Percentiles rank a stretch among this genome's conserved stretches.
Conservation (phyloP, 75 land plant species). For the Selaginella tamariscina region DNA sequence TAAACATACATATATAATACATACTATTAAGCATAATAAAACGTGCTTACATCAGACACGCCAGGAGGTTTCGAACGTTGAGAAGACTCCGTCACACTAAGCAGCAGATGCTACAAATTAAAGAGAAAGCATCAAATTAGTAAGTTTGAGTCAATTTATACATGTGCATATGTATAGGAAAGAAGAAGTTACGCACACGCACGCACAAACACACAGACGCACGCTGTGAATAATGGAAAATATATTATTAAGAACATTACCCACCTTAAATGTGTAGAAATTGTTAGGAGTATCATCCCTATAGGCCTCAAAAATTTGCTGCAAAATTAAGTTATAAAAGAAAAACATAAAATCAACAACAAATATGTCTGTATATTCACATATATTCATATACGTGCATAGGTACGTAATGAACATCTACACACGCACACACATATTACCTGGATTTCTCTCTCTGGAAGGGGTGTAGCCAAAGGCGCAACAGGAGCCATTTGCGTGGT, state of each 20-base stretch:
- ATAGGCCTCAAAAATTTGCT: neutral
- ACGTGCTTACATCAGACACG: constrained; percentile 68
- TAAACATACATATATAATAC: too few species aligned
- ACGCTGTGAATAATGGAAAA: neutral
- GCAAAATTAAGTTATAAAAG: too few species aligned
- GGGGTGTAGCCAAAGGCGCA: constrained; percentile 71
- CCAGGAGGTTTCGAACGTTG: constrained; percentile 74
- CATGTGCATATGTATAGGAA: neutral
- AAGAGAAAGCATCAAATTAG: constrained; percentile 5
- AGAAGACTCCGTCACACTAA: constrained; percentile 89
- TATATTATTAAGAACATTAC: neutral
- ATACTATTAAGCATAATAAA: too few species aligned
- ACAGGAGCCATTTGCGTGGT: constrained; percentile 98
- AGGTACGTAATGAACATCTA: too few species aligned
- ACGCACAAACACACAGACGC: too few species aligned
- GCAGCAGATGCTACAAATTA: constrained; percentile 69
- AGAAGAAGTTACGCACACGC: too few species aligned
- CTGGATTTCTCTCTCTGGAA: constrained; percentile 87
- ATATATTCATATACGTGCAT: too few species aligned
- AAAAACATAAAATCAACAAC: neutral
- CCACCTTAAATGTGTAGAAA: neutral
- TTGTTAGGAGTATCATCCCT: neutral
- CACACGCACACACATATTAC: constrained; percentile 32
- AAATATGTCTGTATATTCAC: neutral
- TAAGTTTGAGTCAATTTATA: neutral